A percentile compares a stretch with the other conserved stretches of the same genome.
phyloP scores from a whole-genome alignment of 2,329 filamentous ascomycete genomes.

The Didymella lethalis region DNA sequence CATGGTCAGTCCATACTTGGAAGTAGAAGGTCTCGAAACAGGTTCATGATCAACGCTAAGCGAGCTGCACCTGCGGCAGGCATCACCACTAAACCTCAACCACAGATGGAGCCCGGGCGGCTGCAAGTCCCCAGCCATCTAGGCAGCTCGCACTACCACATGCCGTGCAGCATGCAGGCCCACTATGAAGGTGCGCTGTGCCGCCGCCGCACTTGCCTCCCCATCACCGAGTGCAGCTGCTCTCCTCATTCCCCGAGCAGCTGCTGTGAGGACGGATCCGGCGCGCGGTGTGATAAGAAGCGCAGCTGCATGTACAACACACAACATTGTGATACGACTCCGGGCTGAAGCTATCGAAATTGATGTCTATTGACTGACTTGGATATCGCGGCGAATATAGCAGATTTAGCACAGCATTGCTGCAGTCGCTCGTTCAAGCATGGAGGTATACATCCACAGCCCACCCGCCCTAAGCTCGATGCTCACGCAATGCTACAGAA shows the following conservation, averaged over 20 bases:
- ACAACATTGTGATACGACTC: constrained; percentile 8
- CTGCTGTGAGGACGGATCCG: constrained; percentile 15
- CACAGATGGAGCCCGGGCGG: constrained; percentile 1
- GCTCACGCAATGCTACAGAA: constrained; percentile 11
- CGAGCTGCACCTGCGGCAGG: constrained; percentile 12
- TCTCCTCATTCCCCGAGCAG: constrained; percentile 16
- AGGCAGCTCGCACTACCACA: constrained; percentile 6
- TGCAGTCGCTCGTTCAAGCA: constrained; percentile 8
- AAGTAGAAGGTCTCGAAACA: neutral
- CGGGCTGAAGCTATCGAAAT: neutral
- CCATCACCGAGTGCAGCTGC: constrained; percentile 14
- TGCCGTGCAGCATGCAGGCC: constrained; percentile 7
- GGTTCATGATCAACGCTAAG: constrained; percentile 5
- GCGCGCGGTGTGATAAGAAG: constrained; percentile 4
- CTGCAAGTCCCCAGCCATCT: constrained; percentile 4
- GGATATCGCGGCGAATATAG: constrained; percentile 2
- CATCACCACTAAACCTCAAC: constrained; percentile 10
- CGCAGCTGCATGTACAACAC: constrained; percentile 13
- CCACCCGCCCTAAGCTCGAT: neutral
- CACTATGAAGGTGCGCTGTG: constrained; percentile 7
- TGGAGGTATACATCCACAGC: constrained; percentile 10
- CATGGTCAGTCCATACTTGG: neutral
- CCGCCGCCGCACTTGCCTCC: constrained; percentile 12
- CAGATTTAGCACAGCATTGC: constrained; percentile 9
- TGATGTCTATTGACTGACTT: constrained; percentile 11